Base-by-base conservation (phyloP, 2,329 filamentous ascomycete genomes). In the Teratosphaeria epicoccoides region DNA sequence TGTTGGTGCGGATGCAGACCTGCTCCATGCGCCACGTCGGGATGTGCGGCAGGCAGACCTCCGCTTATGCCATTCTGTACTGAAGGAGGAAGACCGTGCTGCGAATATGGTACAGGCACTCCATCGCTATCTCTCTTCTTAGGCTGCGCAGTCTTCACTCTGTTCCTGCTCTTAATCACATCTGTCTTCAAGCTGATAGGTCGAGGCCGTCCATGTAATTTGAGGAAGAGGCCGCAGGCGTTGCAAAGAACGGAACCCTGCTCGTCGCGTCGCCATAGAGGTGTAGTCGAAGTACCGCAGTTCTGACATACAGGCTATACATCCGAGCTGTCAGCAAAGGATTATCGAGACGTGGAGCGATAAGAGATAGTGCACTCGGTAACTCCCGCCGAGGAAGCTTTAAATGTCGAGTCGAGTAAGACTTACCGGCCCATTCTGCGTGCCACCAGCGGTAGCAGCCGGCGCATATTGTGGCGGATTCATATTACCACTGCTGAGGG, bases 101-200 rank as follows among this genome's bases (percentile, higher is more conserved):
- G 40, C 33, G 51, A 23, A 48, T 43, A 28, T 50, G 22, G 45
- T 54, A 37, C 52, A 48, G 43, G 28, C 25, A 52, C 52, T 17
- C 56, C 57, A 49, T 61, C 59, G 43, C 51, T 47, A 66, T 64
- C 61, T 43, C 61, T 54, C 72, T 65, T 73, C 83, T 94, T 95
- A 46, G 84, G 82, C 57, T 87, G 80, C 63, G 90, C 79, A 50
- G 89, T 93, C 77, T 97, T 97, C 62, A 97, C 91, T 59, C 93
- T 84, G 73, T 98, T 98, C 65, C 93, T 88, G 75, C 90, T 96
- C 77, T 98, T 98, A 75, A 98, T 98, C 61, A 97, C 91, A 76
- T 98, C 93, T 47, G 93, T 97, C 78, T 98, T 98, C 63, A 98
- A 80, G 62, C 88, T 95, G 69, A 95, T 96, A 61, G 93, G 93